Percentiles rank a stretch among this genome's conserved stretches.
Conservation (phyloP, 2,329 filamentous ascomycete genomes). For the Penicillium freii region DNA sequence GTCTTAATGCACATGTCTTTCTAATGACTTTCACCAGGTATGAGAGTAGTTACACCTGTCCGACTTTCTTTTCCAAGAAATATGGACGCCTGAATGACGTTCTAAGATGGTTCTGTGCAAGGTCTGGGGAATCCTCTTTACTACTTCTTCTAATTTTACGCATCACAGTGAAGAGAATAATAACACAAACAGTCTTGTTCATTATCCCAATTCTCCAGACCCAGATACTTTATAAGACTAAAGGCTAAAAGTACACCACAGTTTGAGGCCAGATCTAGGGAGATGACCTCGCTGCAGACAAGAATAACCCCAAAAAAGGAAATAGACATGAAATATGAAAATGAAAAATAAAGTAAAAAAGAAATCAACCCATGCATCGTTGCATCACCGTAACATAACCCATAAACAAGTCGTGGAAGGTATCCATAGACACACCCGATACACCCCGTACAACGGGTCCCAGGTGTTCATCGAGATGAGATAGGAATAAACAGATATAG, state of each 20-base stretch:
- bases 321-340: constrained; percentile 1
- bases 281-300: constrained; percentile 6
- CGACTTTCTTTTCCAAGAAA: neutral
- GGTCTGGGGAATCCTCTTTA: neutral
- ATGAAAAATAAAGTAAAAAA: neutral
- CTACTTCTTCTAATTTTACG: too few species aligned
- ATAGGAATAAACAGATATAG: neutral
- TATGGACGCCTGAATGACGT: neutral
- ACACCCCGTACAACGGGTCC: neutral
- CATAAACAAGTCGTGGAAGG: constrained; percentile 4
- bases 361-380: constrained; percentile 14
- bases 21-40: neutral
- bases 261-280: constrained; percentile 14
- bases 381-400: constrained; percentile 19
- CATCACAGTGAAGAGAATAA: neutral
- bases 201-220: constrained; percentile 15
- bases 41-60: neutral
- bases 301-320: neutral
- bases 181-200: neutral
- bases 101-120: neutral
- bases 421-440: neutral
- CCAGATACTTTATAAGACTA: constrained; percentile 13
- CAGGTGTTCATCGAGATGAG: neutral
- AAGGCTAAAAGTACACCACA: constrained; percentile 17
- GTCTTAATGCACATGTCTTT: neutral